phyloP scores from a whole-genome alignment of 2,329 filamentous ascomycete species.

The Phyllosticta citribraziliensis region DNA sequence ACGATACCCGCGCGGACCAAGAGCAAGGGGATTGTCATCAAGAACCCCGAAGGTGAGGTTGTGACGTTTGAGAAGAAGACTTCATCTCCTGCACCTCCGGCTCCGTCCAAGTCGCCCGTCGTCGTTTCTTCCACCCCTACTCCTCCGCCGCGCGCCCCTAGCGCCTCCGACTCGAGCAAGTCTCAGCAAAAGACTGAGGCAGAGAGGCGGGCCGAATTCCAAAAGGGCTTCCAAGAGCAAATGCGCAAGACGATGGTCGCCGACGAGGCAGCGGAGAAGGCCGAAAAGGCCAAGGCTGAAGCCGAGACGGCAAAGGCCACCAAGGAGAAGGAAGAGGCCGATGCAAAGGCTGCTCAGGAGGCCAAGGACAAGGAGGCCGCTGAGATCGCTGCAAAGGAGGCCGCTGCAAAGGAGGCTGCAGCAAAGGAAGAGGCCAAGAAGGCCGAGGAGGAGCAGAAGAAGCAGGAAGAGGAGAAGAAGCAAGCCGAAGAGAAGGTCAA shows the following conservation, averaged over 20 bases:
- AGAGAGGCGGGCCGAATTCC: slow-evolving; percentile 55
- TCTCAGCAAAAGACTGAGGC: slow-evolving; percentile 57
- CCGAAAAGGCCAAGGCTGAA: slow-evolving; percentile 35
- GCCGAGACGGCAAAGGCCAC: slow-evolving; percentile 39
- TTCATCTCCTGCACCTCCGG: slow-evolving; percentile 38
- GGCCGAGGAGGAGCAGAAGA: slow-evolving; percentile 26
- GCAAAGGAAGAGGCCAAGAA: slow-evolving; percentile 15
- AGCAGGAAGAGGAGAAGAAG: slow-evolving; percentile 34
- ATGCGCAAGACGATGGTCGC: slow-evolving; percentile 29
- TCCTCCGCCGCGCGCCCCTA: slow-evolving; percentile 62
- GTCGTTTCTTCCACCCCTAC: slow-evolving; percentile 67
- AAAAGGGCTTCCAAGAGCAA: slow-evolving; percentile 57
- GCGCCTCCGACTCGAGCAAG: slow-evolving; percentile 52
- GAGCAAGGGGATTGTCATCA: slow-evolving; percentile 73
- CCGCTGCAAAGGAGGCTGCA: slow-evolving; percentile 29
- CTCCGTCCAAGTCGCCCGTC: slow-evolving; percentile 48
- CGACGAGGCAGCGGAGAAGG: slow-evolving; percentile 33
- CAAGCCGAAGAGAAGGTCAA: slow-evolving; percentile 16
- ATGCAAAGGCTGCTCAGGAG: slow-evolving; percentile 30
- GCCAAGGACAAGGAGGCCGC: slow-evolving; percentile 33
- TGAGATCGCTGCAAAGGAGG: slow-evolving; percentile 32
- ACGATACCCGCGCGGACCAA: slow-evolving; percentile 53
- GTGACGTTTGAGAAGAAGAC: slow-evolving; percentile 49
- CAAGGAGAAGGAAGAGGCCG: slow-evolving; percentile 33
- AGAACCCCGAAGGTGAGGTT: slow-evolving; percentile 69